Evolutionary conservation across 805 yeast genomes (phyloP), one percentile per base, ranked within the genome.

Genomic region (Wickerhamomyces rabaulensis): DNA sequence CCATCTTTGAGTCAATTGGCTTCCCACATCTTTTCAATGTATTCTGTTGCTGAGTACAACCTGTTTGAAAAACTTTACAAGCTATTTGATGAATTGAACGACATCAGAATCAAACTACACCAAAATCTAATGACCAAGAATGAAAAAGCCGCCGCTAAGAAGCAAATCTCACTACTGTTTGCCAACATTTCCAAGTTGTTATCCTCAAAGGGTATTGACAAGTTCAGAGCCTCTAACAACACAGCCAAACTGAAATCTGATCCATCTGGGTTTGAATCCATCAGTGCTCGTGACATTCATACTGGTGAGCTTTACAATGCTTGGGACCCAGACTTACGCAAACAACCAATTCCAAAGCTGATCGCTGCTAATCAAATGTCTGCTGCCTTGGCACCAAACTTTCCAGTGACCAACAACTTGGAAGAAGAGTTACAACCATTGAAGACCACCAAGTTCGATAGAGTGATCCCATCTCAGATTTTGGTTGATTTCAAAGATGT

Each of bases 401-500:
- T 79, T 62, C 95, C 95, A 2, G 61, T 70, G 5, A 55, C 65
- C 7, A 66, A 64, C 40, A 56, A 62, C n/a, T 55, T 67, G 22
- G 52, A 63, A 5, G 58, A 61, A 38, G 60, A 69, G 2, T 61
- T 78, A 46, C 63, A 62, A n/a, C 81, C 87, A 2, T 62, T 66
- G 15, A 67, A 70, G 25, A 72, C 74, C 54, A 63, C 68, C 36
- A 72, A 73, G 48, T 79, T 81, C 53, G 65, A 65, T 39, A 71
- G 72, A 31, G 75, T 75, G 5, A 72, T 78, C 4, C 67, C 69
- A 23, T 69, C 72, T 0, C 90, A 87, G 61, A 78, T 88, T 46
- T 64, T 87, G 62, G 87, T 86, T 40, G 94, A 86, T 61, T 84
- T 87, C 63, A 82, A 82, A 58, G 76, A 86, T 37, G 87, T 86